Percentiles rank a stretch among this genome's conserved stretches.
Evolutionary conservation across 1,284 basidiomycete species (phyloP).

Genomic region (Irpex sp.): DNA sequence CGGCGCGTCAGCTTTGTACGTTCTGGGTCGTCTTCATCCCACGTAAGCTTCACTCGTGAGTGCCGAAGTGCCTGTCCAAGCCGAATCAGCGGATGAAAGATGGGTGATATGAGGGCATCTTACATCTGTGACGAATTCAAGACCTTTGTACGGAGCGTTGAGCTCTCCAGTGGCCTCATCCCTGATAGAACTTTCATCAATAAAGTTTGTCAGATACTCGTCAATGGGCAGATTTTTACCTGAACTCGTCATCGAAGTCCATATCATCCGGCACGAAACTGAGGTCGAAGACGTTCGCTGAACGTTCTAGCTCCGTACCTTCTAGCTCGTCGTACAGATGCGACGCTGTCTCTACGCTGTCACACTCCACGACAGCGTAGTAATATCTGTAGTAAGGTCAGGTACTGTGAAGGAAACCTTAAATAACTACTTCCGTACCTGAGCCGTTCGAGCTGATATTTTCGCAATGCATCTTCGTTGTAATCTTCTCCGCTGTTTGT

Average conservation of each 20-base stretch:
- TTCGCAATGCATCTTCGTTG: constrained; percentile 85
- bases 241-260: constrained; percentile 80
- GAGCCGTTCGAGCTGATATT: constrained; percentile 92
- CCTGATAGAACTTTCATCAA: constrained; percentile 35
- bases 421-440: constrained; percentile 51
- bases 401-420: constrained; percentile 4
- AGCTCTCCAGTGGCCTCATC: constrained; percentile 80
- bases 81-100: neutral
- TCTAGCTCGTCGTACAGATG: constrained; percentile 88
- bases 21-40: constrained; percentile 97
- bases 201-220: neutral
- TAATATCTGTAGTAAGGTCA: constrained; percentile 69
- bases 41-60: constrained; percentile 96
- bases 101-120: constrained; percentile 21
- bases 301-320: constrained; percentile 94
- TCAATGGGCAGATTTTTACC: constrained; percentile 40
- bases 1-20: constrained; percentile 81
- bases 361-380: constrained; percentile 94
- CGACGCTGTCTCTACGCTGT: constrained; percentile 73
- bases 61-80: constrained; percentile 84
- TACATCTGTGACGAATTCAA: constrained; percentile 95
- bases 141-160: constrained; percentile 66
- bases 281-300: constrained; percentile 94
- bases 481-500: constrained; percentile 68
- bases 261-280: constrained; percentile 94